phyloP scores from a whole-genome alignment of 306 rosid genomes.

The Pyrus betulifolia region DNA sequence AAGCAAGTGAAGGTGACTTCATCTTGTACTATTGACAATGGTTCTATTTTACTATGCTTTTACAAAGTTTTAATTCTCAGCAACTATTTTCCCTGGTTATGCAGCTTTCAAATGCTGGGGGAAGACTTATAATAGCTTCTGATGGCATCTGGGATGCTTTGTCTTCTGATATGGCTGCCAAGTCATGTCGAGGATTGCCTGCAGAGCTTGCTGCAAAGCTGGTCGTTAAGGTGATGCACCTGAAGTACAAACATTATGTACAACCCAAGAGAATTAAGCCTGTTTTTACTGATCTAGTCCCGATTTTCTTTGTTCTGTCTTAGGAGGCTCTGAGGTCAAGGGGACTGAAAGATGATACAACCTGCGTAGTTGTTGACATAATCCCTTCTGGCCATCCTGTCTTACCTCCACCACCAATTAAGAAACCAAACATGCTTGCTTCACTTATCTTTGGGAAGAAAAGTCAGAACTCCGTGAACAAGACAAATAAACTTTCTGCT shows the following conservation, averaged over 20 bases:
- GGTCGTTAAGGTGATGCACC: conserved; percentile 74
- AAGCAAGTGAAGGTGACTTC: conserved; percentile 90
- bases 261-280: conserved; percentile 2
- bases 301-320: conserved; percentile 10
- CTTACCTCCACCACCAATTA: conserved; percentile 60
- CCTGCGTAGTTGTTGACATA: conserved; percentile 94
- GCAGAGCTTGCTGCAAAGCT: conserved; percentile 98
- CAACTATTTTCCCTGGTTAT: conserved; percentile 6
- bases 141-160: conserved; percentile 99
- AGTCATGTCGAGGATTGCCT: conserved; percentile 89
- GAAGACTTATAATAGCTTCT: conserved; percentile 94
- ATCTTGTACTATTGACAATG: conserved; percentile 3
- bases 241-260: conserved; percentile 4
- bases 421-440: conserved; percentile 60
- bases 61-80: conserved; percentile 9
- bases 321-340: conserved; percentile 96
- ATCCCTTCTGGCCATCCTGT: conserved; percentile 78
- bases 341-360: conserved; percentile 98
- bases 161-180: conserved; percentile 78
- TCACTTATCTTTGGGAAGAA: conserved; percentile 78
- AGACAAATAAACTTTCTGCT: conserved; percentile 79
- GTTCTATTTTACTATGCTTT: conserved; percentile 5
- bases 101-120: conserved; percentile 92
- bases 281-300: conserved; percentile 5
- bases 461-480: conserved; percentile 50